Evolutionary conservation across 495 filamentous ascomycete genomes (phyloP).

Genomic region (Aspergillus indologenus): DNA sequence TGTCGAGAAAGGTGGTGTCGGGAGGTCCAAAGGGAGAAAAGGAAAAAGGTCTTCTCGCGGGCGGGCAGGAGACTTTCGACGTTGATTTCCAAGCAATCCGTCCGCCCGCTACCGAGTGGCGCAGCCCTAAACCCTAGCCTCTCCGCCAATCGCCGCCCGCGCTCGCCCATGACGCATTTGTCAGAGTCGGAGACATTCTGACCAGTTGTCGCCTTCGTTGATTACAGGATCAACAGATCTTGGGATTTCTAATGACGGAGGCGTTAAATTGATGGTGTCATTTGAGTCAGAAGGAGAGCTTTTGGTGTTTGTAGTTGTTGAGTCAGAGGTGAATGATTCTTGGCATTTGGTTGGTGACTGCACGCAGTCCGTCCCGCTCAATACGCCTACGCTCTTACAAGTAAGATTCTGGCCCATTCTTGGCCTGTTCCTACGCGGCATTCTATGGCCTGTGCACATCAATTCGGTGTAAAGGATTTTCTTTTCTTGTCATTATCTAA

Average conservation of each 20-base stretch:
- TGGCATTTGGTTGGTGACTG: background rate
- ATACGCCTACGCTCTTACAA: background rate
- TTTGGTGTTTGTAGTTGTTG: background rate
- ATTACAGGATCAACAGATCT: background rate
- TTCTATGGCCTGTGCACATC: background rate
- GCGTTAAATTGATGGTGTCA: background rate
- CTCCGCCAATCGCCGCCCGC: constrained; percentile 29
- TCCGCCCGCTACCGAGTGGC: constrained; percentile 39
- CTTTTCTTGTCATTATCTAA: constrained; percentile 30
- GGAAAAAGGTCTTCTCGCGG: constrained; percentile 28
- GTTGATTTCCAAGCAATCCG: constrained; percentile 50
- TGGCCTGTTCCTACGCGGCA: background rate
- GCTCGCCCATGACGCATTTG: constrained; percentile 20
- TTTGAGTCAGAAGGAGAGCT: background rate
- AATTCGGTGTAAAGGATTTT: constrained; percentile 9
- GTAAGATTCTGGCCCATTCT: background rate
- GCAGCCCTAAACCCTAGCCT: constrained; percentile 47
- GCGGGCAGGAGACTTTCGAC: constrained; percentile 31
- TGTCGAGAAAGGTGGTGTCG: constrained; percentile 39
- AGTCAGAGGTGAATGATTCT: background rate
- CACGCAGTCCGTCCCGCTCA: background rate
- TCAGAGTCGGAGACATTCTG: constrained; percentile 8
- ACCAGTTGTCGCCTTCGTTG: background rate
- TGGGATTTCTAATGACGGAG: background rate
- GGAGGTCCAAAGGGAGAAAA: constrained; percentile 28